Base-by-base conservation (phyloP, 306 rosid genomes). In the Vachellia collinsii region DNA sequence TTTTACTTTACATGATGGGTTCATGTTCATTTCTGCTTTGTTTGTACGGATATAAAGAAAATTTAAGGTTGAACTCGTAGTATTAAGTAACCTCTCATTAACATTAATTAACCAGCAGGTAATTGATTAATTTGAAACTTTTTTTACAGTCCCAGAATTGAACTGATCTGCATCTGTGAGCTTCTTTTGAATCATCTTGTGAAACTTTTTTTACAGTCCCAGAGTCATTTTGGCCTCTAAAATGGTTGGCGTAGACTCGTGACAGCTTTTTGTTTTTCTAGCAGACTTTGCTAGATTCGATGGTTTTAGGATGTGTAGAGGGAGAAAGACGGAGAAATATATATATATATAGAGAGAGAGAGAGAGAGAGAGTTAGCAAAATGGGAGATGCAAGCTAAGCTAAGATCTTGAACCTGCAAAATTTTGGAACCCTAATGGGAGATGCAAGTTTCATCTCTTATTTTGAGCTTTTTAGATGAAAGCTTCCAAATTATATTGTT, bases 401-500 rank as follows among this genome's bases (percentile, higher is more conserved):
- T 69, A 85, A 84, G 80, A 82, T 87, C 67, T 67, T 85, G 61
- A 82, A 73, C 79, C 83, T 67, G 61, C 41, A 79, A 72, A 74
- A 77, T 78, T 76, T 79, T 84, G 83, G 44, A 85, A 82, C 85
- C 86, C 81, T 84, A 87, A 76, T n/a, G n/a, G n/a, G n/a, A n/a
- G n/a, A n/a, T n/a, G n/a, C n/a, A 34, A 76, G 41, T 6, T 56
- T 66, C 67, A 81, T 10, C 65, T 78, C 75, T 70, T 76, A 50
- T 78, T 48, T 81, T 65, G 8, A 69, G 62, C 70, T 79, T 29
- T 67, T 67, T 73, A 16, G 48, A n/a, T 42, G n/a, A 50, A 54
- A 20, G 43, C 68, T 48, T 62, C 64, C 58, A 47, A 43, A 58
- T 43, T 68, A 25, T 68, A 20, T 4, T 7, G 65, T 11, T 51